Evolutionary conservation across 371 early-diverging fungal genomes (phyloP), one percentile per base, ranked within the genome.

Genomic region (Mycotypha africana): DNA sequence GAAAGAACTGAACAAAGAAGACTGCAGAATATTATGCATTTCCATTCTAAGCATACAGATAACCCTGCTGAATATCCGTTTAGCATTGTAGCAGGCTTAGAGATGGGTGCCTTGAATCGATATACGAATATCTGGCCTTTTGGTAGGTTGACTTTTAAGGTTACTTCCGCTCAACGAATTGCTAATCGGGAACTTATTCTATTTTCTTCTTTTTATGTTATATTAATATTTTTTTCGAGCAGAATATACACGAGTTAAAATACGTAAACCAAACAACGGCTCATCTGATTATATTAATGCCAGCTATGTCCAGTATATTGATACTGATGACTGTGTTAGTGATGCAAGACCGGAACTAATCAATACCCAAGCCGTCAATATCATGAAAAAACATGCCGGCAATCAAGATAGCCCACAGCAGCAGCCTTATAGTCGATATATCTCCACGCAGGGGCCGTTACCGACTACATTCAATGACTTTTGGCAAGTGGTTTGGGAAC

Each of bases 401-500:
- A n/a, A n/a, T n/a, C n/a, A n/a, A n/a, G n/a, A n/a, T n/a, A n/a
- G n/a, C n/a, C n/a, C n/a, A n/a, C n/a, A n/a, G n/a, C n/a, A n/a
- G n/a, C 37, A 44, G 10, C 60, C 56, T 2, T 66, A 54, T 51
- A 57, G 62, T 37, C 54, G 64, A 9, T 95, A 91, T 56, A 91
- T 95, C 33, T 88, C 88, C 14, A 82, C 92, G 0, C 96, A 95
- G 65, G 96, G 88, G 0, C 96, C 96, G 12, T 56, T 94, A 15
- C 81, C 84, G 8, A 66, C 79, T 28, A 93, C 95, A 0, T 73
- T 85, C 36, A 76, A 71, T 9, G 94, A 93, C 47, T 97, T 97
- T 53, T 97, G 95, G 95, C 76, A 76, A 37, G 83, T 95, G 70
- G 67, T 88, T 11, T 92, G 89, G 91, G 92, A 95, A 52, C 87